Conservation (phyloP, 2,329 filamentous ascomycete genomes). For the Apiospora sp. region DNA sequence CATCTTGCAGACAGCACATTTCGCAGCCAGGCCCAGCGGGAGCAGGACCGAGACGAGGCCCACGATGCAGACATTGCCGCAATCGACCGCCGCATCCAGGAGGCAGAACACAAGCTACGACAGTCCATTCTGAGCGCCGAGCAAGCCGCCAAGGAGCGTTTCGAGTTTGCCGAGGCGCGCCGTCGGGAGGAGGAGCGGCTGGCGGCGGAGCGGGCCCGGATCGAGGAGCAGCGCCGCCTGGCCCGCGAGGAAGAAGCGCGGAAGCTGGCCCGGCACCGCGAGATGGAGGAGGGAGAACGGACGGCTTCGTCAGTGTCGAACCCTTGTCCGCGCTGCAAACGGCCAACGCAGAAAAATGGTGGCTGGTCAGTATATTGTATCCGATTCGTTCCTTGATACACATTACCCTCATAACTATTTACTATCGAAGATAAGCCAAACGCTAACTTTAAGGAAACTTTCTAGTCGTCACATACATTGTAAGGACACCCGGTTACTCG, state of each 20-base stretch:
- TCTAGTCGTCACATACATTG: background rate
- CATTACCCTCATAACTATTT: background rate
- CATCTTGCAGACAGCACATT: constrained; percentile 49
- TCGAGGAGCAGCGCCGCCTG: constrained; percentile 27
- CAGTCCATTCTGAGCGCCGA: constrained; percentile 47
- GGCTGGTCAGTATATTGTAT: background rate
- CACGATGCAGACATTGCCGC: constrained; percentile 47
- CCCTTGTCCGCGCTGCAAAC: background rate
- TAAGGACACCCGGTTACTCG: background rate
- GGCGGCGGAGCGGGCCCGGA: constrained; percentile 35
- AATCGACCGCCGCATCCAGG: constrained; percentile 53
- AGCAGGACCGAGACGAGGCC: background rate
- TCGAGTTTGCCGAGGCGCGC: constrained; percentile 42
- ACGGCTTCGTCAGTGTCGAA: background rate
- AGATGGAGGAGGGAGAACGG: background rate
- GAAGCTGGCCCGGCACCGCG: constrained; percentile 37
- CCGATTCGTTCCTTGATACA: no score
- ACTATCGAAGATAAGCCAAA: no score
- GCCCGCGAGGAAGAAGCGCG: constrained; percentile 26
- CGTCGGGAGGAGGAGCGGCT: constrained; percentile 36
- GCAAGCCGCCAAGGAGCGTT: constrained; percentile 42
- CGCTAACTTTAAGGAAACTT: background rate
- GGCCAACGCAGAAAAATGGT: background rate
- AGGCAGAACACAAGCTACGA: constrained; percentile 45
- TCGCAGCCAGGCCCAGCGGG: constrained; percentile 44